Conservation (phyloP, 768 basidiomycete genomes). For the Lactarius psammicola region DNA sequence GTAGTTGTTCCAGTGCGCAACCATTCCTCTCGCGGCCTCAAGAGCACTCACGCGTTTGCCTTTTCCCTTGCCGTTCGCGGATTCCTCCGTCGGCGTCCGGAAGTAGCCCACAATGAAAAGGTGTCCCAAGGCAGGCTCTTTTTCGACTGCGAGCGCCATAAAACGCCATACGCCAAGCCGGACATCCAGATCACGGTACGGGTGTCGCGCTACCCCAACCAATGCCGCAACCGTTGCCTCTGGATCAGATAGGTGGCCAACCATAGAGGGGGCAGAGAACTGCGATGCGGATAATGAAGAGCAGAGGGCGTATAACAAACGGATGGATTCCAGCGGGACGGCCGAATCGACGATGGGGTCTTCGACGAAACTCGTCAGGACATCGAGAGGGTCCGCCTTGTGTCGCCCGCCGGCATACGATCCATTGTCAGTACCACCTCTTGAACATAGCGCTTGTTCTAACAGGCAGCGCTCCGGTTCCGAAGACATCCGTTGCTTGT, state of each 20-base stretch:
- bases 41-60: constrained; percentile 55
- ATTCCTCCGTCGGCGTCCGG: constrained; percentile 48
- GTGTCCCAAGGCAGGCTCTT: constrained; percentile 80
- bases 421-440: constrained; percentile 49
- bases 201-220: constrained; percentile 72
- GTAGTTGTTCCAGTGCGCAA: constrained; percentile 67
- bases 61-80: constrained; percentile 32
- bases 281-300: constrained; percentile 59
- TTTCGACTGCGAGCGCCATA: constrained; percentile 75
- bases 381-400: constrained; percentile 70
- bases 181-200: constrained; percentile 71
- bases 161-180: constrained; percentile 83
- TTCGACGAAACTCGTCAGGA: constrained; percentile 65
- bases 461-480: constrained; percentile 49
- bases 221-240: constrained; percentile 66
- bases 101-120: constrained; percentile 78
- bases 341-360: constrained; percentile 57
- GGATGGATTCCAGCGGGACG: constrained; percentile 66
- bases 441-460: constrained; percentile 73
- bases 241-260: constrained; percentile 75
- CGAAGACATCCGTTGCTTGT: constrained; percentile 48
- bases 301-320: constrained; percentile 65
- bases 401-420: constrained; percentile 45
- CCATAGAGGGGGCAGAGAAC: constrained; percentile 67
- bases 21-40: constrained; percentile 60